A percentile compares a stretch with the other conserved stretches of the same genome.
phyloP scores from a whole-genome alignment of 768 basidiomycete genomes.

The Nevesoporus exiguus region DNA sequence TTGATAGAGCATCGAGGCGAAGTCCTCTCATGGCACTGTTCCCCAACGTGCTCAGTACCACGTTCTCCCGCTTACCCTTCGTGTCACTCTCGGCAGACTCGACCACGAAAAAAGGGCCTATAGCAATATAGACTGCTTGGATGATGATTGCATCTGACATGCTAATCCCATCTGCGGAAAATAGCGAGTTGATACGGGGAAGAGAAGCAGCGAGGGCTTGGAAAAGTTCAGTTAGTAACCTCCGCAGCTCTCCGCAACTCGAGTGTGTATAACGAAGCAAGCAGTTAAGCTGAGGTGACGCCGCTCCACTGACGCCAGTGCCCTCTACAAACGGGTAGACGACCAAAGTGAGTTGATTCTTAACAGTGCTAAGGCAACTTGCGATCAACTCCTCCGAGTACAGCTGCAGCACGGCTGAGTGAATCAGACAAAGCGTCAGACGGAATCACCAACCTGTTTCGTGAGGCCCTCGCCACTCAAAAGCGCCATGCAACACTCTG shows the following conservation, averaged over 20 bases:
- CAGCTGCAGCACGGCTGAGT: conserved; percentile 43
- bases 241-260: conserved; percentile 36
- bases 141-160: conserved; percentile 92
- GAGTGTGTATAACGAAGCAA: conserved; percentile 44
- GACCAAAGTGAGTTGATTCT: conserved; percentile 74
- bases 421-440: not conserved
- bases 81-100: conserved; percentile 57
- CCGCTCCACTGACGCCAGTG: conserved; percentile 38
- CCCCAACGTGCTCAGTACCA: conserved; percentile 64
- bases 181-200: conserved; percentile 69
- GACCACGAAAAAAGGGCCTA: conserved; percentile 92
- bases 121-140: conserved; percentile 87
- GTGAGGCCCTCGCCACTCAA: conserved; percentile 76
- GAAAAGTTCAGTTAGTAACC: conserved; percentile 63
- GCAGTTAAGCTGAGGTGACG: conserved; percentile 49
- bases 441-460: conserved; percentile 64
- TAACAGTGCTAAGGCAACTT: conserved; percentile 68
- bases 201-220: conserved; percentile 69
- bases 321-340: conserved; percentile 88
- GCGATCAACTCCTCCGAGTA: conserved; percentile 95
- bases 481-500: conserved; percentile 77
- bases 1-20: conserved; percentile 73
- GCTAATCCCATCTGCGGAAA: conserved; percentile 62
- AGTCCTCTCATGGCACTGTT: conserved; percentile 79
- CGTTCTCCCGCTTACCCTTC: conserved; percentile 53